Conservation (phyloP, 176 grass and related monocot genomes). For the Oryza officinalis region DNA sequence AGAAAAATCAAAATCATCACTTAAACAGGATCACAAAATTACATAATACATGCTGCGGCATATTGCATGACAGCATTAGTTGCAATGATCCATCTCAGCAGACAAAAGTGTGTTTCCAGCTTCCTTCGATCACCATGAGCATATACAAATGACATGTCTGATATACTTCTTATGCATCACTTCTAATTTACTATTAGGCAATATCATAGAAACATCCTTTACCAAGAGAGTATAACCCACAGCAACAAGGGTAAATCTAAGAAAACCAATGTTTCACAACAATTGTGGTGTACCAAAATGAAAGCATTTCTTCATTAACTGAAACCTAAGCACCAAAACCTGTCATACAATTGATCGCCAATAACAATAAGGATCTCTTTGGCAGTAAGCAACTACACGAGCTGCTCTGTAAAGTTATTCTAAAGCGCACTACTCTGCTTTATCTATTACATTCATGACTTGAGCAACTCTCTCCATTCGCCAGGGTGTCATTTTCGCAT, state of each 20-base stretch:
- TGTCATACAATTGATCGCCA: no score
- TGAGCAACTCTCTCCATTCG: no score
- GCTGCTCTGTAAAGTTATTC: neutral
- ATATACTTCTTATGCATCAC: neutral
- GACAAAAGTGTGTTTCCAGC: neutral
- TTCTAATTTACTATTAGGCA: neutral
- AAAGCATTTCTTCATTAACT: neutral
- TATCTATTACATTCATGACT: neutral
- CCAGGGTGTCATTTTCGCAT: no score
- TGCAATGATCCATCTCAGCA: neutral
- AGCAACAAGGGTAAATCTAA: neutral
- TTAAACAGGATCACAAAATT: conserved; percentile 18
- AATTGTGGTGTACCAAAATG: neutral
- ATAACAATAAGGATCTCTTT: neutral
- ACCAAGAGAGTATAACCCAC: neutral
- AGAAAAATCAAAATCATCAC: neutral
- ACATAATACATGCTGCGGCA: neutral
- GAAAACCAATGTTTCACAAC: neutral
- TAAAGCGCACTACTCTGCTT: neutral
- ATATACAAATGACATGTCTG: neutral
- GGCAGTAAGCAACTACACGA: no score
- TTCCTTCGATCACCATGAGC: conserved; percentile 1
- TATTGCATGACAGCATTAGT: neutral
- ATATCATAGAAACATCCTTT: neutral
- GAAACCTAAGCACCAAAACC: neutral